Conservation (phyloP, 495 filamentous ascomycete genomes). For the Echria macrotheca region DNA sequence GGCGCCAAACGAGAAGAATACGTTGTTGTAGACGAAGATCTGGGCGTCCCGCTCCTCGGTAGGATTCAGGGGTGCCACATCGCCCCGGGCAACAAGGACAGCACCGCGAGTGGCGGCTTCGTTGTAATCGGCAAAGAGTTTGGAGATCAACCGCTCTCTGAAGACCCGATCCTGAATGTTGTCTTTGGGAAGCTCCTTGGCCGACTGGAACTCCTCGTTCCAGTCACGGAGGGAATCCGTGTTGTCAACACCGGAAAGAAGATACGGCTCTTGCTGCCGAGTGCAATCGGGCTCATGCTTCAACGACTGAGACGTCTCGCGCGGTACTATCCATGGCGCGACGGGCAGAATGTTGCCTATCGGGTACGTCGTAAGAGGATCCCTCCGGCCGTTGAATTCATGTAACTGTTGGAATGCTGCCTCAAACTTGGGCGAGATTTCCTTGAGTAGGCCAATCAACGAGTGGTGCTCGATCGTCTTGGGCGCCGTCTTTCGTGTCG, state of each 20-base stretch:
- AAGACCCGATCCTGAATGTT: slow-evolving; percentile 94
- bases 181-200: slow-evolving; percentile 85
- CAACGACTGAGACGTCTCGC: slow-evolving; percentile 53
- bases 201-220: slow-evolving; percentile 99
- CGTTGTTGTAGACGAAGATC: slow-evolving; percentile 99
- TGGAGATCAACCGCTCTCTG: slow-evolving; percentile 85
- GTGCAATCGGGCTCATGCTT: slow-evolving; percentile 78
- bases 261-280: slow-evolving; percentile 85
- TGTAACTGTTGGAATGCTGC: slow-evolving; percentile 67
- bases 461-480: slow-evolving; percentile 72
- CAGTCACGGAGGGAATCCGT: slow-evolving; percentile 92
- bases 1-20: slow-evolving; percentile 98
- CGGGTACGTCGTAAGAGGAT: slow-evolving; percentile 87
- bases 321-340: slow-evolving; percentile 84
- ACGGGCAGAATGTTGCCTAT: slow-evolving; percentile 89
- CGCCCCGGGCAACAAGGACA: slow-evolving; percentile 86
- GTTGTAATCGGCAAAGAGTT: slow-evolving; percentile 95
- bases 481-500: slow-evolving; percentile 64
- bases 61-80: slow-evolving; percentile 94
- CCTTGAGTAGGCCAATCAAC: slow-evolving; percentile 68
- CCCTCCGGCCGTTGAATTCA: slow-evolving; percentile 72
- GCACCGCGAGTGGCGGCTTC: slow-evolving; percentile 91
- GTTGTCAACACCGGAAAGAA: slow-evolving; percentile 85
- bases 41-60: slow-evolving; percentile 89
- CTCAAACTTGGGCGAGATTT: slow-evolving; percentile 78